Base-by-base conservation (phyloP, 805 yeast species). In the Ogataea neopini region DNA sequence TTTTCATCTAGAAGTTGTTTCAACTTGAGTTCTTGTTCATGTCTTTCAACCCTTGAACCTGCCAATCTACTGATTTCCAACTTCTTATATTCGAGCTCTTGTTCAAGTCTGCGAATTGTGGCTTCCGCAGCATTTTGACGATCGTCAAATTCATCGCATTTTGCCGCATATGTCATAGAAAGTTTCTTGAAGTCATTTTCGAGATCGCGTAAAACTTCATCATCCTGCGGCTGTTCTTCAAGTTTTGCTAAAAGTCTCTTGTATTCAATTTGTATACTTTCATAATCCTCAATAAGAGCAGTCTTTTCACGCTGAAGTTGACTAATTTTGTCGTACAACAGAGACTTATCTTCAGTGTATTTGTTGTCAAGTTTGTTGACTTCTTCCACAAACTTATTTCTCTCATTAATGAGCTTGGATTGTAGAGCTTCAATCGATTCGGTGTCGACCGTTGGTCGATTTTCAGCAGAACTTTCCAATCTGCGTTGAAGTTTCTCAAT, bases 121-220 rank as follows among this genome's bases (percentile, higher is more conserved):
- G 34, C 28, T 9, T 50, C 53, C 6, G 49, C 30, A 29, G 47
- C 48, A 10, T 25, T 13, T 54, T 52, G 63, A 49, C 42, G 63
- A 55, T 33, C 52, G 23, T 23, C 64, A 23, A 52, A 51, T 14
- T 63, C 56, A 19, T 56, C 52, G 29, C 59, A 45, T 8, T 62
- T 59, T 10, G 58, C 40, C 43, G 69, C 67, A 44, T 70, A 69
- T 41, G 64, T 61, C 4, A 68, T 45, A 0, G 72, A 58, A 3
- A 73, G 59, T n/a, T 68, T 62, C 33, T 67, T 67, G 44, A 75
- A 61, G 47, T 72, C 76, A n/a, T 63, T 52, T 19, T 69, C 66
- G 11, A 72, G 69, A 36, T 64, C 65, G 8, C 49, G 29, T 13
- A 49, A 40, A 14, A 46, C 47, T n/a, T 44, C 15, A 6, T 45